phyloP scores from a whole-genome alignment of 257 asterid species.

The Coffea canephora region DNA sequence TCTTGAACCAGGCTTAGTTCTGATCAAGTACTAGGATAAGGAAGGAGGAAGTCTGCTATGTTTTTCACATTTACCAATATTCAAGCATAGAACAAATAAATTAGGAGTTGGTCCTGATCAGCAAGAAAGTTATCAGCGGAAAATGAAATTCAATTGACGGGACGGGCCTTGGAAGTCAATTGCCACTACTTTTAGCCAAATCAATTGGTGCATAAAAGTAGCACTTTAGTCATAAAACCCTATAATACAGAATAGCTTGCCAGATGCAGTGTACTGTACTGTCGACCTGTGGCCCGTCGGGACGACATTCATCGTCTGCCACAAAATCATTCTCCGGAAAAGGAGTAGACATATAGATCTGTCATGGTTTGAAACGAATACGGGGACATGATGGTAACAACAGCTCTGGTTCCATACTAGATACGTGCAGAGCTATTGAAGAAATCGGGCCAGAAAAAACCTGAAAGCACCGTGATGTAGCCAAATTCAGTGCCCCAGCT shows the following conservation, averaged over 20 bases:
- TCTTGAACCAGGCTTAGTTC: not conserved
- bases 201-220: not conserved
- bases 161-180: not conserved
- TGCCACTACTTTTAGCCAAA: not conserved
- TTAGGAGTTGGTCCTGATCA: too few relatives aligned
- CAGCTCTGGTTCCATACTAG: not conserved
- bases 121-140: not conserved
- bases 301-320: not conserved
- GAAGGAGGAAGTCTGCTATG: not conserved
- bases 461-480: not conserved
- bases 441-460: too few relatives aligned
- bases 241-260: not conserved
- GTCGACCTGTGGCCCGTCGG: not conserved
- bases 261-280: not conserved
- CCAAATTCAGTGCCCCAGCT: not conserved
- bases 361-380: not conserved
- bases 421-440: not conserved
- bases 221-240: not conserved
- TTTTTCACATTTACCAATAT: too few relatives aligned
- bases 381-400: too few relatives aligned
- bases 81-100: too few relatives aligned
- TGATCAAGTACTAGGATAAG: not conserved
- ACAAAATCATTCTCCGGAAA: not conserved
- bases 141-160: not conserved
- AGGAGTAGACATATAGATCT: too few relatives aligned